phyloP scores from a whole-genome alignment of 2,329 filamentous ascomycete species.

The Venturia carpophila region DNA sequence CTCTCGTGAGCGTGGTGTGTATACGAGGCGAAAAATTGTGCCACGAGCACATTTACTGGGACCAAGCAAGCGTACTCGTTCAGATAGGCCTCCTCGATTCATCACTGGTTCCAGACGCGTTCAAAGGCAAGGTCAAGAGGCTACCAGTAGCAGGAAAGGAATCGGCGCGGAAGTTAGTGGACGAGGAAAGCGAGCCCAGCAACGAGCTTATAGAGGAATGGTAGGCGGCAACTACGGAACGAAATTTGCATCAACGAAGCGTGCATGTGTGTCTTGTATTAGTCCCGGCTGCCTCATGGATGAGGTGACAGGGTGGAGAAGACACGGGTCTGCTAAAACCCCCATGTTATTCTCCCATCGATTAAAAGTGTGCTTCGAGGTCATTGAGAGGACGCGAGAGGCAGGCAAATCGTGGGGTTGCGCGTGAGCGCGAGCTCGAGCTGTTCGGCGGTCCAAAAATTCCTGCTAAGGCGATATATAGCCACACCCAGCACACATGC shows the following conservation, averaged over 20 bases:
- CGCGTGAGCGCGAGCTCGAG: neutral
- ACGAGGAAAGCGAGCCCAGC: conserved; percentile 35
- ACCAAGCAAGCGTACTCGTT: conserved; percentile 53
- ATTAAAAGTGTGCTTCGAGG: conserved; percentile 14
- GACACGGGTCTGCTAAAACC: conserved; percentile 18
- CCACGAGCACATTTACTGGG: conserved; percentile 55
- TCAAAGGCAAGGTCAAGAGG: conserved; percentile 34
- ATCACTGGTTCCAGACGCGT: conserved; percentile 42
- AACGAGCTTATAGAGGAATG: conserved; percentile 43
- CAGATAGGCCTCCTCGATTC: conserved; percentile 52
- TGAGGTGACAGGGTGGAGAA: conserved; percentile 18
- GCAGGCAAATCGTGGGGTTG: conserved; percentile 17
- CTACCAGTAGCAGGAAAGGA: conserved; percentile 41
- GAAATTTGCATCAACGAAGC: neutral
- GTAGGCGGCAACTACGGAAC: conserved; percentile 20
- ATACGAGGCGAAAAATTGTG: conserved; percentile 47
- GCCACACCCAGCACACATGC: neutral
- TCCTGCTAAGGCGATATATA: neutral
- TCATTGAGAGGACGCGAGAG: conserved; percentile 18
- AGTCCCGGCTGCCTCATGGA: conserved; percentile 14
- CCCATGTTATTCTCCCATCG: conserved; percentile 17
- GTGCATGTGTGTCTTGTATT: conserved; percentile 15
- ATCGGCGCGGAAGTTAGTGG: conserved; percentile 39
- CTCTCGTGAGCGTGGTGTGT: conserved; percentile 49
- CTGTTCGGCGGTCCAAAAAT: neutral